Conservation (phyloP, 192 early-diverging fungal genomes). For the Lobosporangium transversale region DNA sequence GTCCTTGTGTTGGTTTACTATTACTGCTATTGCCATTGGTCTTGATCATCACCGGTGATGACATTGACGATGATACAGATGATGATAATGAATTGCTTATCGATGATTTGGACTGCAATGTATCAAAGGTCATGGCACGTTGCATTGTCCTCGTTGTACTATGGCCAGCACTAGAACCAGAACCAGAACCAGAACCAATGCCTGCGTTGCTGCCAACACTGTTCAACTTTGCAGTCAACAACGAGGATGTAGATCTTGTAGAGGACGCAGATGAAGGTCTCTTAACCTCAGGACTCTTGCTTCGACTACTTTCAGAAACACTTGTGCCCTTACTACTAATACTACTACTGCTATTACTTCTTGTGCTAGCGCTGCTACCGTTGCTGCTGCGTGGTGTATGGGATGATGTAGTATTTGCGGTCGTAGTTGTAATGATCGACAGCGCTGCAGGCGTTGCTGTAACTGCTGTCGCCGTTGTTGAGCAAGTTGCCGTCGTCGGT, state of each 20-base stretch:
- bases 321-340: slow-evolving; percentile 1
- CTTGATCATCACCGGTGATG: too few relatives aligned
- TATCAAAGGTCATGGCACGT: slow-evolving; percentile 42
- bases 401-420: slow-evolving; percentile 4
- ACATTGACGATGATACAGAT: too few relatives aligned
- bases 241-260: background rate
- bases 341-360: background rate
- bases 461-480: slow-evolving; percentile 3
- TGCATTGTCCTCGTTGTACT: slow-evolving; percentile 20
- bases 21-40: background rate
- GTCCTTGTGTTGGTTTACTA: slow-evolving; percentile 26
- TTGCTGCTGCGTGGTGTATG: background rate
- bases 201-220: background rate
- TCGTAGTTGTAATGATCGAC: slow-evolving; percentile 11
- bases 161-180: background rate
- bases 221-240: background rate
- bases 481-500: slow-evolving; percentile 5
- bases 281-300: background rate
- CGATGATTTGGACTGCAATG: slow-evolving; percentile 21
- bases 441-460: background rate
- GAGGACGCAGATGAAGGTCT: background rate
- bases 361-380: background rate
- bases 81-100: too few relatives aligned
- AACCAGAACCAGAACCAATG: background rate
- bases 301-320: background rate